Percentiles rank a stretch among this genome's conserved stretches.
phyloP scores from a whole-genome alignment of 192 early-diverging fungal genomes.

The Allomyces macrogynus region DNA sequence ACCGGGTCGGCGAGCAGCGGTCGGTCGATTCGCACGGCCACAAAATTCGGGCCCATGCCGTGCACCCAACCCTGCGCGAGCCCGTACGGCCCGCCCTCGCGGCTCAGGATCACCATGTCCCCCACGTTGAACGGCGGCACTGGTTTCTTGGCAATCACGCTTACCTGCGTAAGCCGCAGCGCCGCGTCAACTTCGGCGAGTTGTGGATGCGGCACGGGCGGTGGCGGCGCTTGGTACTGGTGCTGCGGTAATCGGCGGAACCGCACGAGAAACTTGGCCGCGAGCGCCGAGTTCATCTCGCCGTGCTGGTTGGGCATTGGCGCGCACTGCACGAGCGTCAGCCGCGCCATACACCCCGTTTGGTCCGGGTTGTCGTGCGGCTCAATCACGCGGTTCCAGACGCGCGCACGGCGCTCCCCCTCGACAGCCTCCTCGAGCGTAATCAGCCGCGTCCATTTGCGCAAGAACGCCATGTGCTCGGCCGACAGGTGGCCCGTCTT shows the following conservation, averaged over 20 bases:
- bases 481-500: conserved; percentile 33
- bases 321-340: too few species aligned
- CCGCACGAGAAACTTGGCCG: neutral
- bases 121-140: neutral
- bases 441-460: conserved; percentile 56
- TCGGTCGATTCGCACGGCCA: neutral
- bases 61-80: neutral
- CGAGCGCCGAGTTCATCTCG: neutral
- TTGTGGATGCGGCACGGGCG: too few species aligned
- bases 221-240: too few species aligned
- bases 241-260: neutral
- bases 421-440: conserved; percentile 46
- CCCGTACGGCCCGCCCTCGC: neutral
- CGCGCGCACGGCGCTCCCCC: neutral
- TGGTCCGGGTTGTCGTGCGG: too few species aligned
- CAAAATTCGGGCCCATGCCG: neutral
- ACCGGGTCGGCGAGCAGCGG: neutral
- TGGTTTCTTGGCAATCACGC: too few species aligned
- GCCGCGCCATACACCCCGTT: too few species aligned
- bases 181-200: neutral
- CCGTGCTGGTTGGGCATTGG: neutral
- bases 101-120: neutral
- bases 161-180: neutral
- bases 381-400: neutral
- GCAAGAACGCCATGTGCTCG: conserved; percentile 45